Base-by-base conservation (phyloP, 192 early-diverging fungal genomes). In the Oehlia diaphana region DNA sequence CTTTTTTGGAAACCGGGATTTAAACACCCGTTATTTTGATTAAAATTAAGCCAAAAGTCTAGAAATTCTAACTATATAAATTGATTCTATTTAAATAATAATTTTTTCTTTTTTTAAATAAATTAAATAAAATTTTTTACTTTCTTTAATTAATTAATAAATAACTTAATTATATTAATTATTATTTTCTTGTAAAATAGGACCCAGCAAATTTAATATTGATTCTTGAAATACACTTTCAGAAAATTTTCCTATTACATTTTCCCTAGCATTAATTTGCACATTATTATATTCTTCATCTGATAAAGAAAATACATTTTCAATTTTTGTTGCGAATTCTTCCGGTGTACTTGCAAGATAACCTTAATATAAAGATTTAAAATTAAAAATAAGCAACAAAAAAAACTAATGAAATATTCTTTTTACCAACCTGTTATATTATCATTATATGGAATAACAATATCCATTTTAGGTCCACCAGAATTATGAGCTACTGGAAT, bases 391-490 rank as follows among this genome's bases (percentile, higher is more conserved):
- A 14, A 39, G 5, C 35, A 21, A 37, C 16, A 23, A 66, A 31
- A 26, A 28, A 65, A 61, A 26, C 65, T 63, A 68, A 44, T 26
- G 31, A 61, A 61, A 49, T 35, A 26, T 35, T 13, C 39, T 14
- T 14, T 72, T 9, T 33, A 10, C 26, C 76, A 82, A 81, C 84
- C 85, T 58, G 80, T 83, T 49, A 65, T 65, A 14, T 83, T 49
- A 39, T 80, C 85, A 73, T 85, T 78, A 64, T 87, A 88, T 2
- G 84, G 83, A 1, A 81, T 81, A 2, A 97, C 90, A 84, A 96
- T 97, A 82, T 97, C 96, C 86, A 91, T 85, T 77, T 93, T 92
- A 5, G 96, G 96, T 0, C 96, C 96, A 35, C 90, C 96, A 21
- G 94, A 96, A 79, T 94, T 89, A 80, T 97, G 91, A 16, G 91